A percentile compares a stretch with the other conserved stretches of the same genome.
These are phyloP conservation scores for Vicia sativa DNA, from an alignment of 306 rosid genomes.

Conservation along the genomic window DNA sequence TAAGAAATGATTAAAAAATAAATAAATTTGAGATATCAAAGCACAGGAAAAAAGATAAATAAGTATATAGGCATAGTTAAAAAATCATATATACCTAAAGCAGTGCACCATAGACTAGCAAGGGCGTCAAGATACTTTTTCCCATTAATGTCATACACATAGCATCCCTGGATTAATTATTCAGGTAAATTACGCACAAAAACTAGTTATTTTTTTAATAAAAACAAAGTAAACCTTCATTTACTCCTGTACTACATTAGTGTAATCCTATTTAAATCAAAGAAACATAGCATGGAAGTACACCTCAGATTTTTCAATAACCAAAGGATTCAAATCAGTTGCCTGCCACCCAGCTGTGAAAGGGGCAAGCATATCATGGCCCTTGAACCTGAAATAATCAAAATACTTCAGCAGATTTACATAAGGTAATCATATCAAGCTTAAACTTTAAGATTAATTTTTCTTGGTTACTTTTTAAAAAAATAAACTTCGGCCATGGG, in stretches of 20 bases:
- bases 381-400: slow-evolving; percentile 60
- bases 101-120: slow-evolving; percentile 96
- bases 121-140: slow-evolving; percentile 91
- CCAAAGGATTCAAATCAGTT: slow-evolving; percentile 61
- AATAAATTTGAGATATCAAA: slow-evolving; percentile 7
- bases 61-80: not conserved
- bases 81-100: slow-evolving; percentile 52
- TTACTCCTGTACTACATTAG: not conserved
- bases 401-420: slow-evolving; percentile 33
- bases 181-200: slow-evolving; percentile 2
- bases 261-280: not conserved
- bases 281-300: slow-evolving; percentile 28
- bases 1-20: slow-evolving; percentile 13
- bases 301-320: slow-evolving; percentile 89
- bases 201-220: not conserved
- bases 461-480: not conserved
- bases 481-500: not conserved
- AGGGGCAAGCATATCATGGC: slow-evolving; percentile 98
- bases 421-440: slow-evolving; percentile 18
- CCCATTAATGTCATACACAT: slow-evolving; percentile 82
- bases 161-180: slow-evolving; percentile 71
- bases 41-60: not conserved
- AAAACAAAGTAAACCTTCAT: not conserved
- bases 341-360: slow-evolving; percentile 91
- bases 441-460: not conserved